Percentiles rank a stretch among this genome's conserved stretches.
These are phyloP conservation scores for Trichoderma orchidacearum DNA, from an alignment of 495 filamentous ascomycete species.

Conservation along the genomic window DNA sequence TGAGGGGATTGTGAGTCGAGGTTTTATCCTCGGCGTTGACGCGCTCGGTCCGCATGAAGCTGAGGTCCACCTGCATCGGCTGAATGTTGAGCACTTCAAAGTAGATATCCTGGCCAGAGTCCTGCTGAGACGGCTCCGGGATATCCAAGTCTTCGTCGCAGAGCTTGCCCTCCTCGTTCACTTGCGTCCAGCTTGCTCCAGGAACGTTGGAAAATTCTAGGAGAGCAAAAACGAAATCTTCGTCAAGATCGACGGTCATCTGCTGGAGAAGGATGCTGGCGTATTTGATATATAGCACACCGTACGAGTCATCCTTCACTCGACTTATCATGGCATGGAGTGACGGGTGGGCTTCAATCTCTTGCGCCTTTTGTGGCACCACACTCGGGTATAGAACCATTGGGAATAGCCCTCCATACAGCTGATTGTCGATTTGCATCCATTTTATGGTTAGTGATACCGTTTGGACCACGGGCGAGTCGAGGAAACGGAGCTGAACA, in stretches of 20 bases:
- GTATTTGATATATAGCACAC: constrained; percentile 97
- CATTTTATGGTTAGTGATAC: constrained; percentile 83
- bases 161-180: constrained; percentile 61
- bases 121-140: constrained; percentile 76
- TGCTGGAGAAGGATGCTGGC: constrained; percentile 87
- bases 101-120: constrained; percentile 83
- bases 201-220: constrained; percentile 91
- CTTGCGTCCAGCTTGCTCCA: constrained; percentile 72
- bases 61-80: constrained; percentile 94
- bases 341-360: constrained; percentile 93
- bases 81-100: constrained; percentile 95
- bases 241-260: constrained; percentile 96
- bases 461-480: constrained; percentile 87
- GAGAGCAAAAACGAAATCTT: constrained; percentile 94
- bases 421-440: constrained; percentile 98
- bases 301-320: constrained; percentile 96
- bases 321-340: constrained; percentile 82
- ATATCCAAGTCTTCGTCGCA: constrained; percentile 85
- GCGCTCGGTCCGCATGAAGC: constrained; percentile 90
- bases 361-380: constrained; percentile 94
- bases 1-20: constrained; percentile 78
- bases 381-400: constrained; percentile 96
- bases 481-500: constrained; percentile 78
- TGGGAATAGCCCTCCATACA: constrained; percentile 96
- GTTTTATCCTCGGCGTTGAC: constrained; percentile 93